A percentile compares a stretch with the other conserved stretches of the same genome.
These are phyloP conservation scores for Boletus huronensis DNA, from an alignment of 768 basidiomycete genomes.

Conservation along the genomic window DNA sequence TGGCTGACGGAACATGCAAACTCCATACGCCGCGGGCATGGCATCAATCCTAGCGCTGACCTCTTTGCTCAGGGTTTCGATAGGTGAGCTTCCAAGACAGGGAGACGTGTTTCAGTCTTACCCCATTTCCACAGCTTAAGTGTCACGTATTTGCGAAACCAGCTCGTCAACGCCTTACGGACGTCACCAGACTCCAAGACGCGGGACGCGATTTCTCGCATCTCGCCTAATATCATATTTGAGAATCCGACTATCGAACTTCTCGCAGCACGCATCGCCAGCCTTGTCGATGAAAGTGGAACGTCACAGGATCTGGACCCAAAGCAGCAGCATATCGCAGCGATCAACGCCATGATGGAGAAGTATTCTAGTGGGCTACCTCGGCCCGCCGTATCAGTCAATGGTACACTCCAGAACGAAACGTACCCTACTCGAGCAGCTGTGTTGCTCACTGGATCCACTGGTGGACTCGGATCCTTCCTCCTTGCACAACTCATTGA, in stretches of 20 bases:
- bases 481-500: constrained; percentile 30
- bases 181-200: constrained; percentile 23
- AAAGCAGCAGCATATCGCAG: background rate
- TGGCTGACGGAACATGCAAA: constrained; percentile 8
- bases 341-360: constrained; percentile 33
- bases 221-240: constrained; percentile 33
- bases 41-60: constrained; percentile 2
- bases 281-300: constrained; percentile 1
- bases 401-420: background rate
- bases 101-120: background rate
- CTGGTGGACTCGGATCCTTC: constrained; percentile 40
- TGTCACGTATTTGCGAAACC: constrained; percentile 19
- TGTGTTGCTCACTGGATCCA: constrained; percentile 38
- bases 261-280: constrained; percentile 3
- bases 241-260: constrained; percentile 35
- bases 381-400: background rate
- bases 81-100: constrained; percentile 15
- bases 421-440: background rate
- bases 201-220: constrained; percentile 13
- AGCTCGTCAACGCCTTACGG: constrained; percentile 11
- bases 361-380: constrained; percentile 1
- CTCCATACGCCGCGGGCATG: background rate
- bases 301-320: background rate
- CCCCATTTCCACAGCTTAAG: constrained; percentile 14
- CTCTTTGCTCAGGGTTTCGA: constrained; percentile 34